These are phyloP conservation scores for Rhizophora apiculata DNA, from an alignment of 345 rosid species.

Conservation along the genomic window DNA sequence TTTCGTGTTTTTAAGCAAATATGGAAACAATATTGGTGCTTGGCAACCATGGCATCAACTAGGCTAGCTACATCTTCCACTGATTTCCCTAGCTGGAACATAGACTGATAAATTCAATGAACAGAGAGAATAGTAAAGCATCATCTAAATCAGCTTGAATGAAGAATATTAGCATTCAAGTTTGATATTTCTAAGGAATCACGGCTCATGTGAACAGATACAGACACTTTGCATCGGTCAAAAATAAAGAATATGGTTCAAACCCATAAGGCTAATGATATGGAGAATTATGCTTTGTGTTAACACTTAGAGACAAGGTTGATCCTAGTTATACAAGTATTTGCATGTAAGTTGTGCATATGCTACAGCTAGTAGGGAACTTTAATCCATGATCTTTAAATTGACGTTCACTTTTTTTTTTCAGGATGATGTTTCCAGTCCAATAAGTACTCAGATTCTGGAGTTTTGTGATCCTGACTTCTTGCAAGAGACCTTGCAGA, in stretches of 20 bases:
- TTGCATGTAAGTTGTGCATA: neutral
- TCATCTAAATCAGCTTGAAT: neutral
- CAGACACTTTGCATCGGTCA: neutral
- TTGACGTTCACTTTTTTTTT: conserved; percentile 1
- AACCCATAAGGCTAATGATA: conserved; percentile 7
- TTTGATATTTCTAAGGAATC: neutral
- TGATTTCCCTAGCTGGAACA: neutral
- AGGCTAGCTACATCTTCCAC: neutral
- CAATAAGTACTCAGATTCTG: conserved; percentile 58
- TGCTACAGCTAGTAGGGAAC: neutral
- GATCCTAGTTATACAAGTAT: neutral
- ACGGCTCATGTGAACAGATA: conserved; percentile 1
- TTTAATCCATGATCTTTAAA: neutral
- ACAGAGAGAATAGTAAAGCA: neutral
- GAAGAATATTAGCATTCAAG: conserved; percentile 15
- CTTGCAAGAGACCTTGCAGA: conserved; percentile 58
- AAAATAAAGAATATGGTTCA: conserved; percentile 30
- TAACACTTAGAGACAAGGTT: conserved; percentile 7
- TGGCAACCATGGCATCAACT: conserved; percentile 16
- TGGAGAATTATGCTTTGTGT: conserved; percentile 21
- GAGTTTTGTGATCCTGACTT: conserved; percentile 61
- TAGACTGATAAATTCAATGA: neutral
- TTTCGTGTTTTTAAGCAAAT: conserved; percentile 26
- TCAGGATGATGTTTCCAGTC: conserved; percentile 83
- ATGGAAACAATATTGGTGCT: conserved; percentile 24